Evolutionary conservation across 2,329 filamentous ascomycete genomes (phyloP).

Genomic region (Bipolaris gigantea): DNA sequence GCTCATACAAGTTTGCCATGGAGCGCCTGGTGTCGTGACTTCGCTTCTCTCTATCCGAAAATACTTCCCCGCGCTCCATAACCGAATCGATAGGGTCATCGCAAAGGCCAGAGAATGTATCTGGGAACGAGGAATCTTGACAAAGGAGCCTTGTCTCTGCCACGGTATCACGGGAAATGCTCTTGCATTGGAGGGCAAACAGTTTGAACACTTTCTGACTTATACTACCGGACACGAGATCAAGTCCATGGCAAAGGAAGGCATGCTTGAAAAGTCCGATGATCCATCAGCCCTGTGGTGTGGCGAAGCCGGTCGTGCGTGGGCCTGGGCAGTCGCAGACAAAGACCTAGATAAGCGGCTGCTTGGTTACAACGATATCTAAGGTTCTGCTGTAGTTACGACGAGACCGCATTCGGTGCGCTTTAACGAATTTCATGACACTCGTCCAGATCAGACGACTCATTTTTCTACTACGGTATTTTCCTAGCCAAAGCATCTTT

Average conservation of each 20-base stretch:
- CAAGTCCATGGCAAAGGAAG: conserved; percentile 56
- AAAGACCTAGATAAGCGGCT: conserved; percentile 51
- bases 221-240: conserved; percentile 61
- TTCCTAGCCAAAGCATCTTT: not conserved
- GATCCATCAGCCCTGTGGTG: conserved; percentile 56
- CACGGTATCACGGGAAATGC: conserved; percentile 68
- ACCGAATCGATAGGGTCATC: conserved; percentile 58
- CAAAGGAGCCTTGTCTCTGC: conserved; percentile 66
- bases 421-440: conserved; percentile 24
- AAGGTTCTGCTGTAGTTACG: conserved; percentile 1
- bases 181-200: conserved; percentile 55
- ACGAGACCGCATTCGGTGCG: not conserved
- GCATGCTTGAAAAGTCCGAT: conserved; percentile 55
- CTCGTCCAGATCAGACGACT: conserved; percentile 26
- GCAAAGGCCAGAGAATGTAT: conserved; percentile 56
- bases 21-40: conserved; percentile 64
- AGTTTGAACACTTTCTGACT: conserved; percentile 61
- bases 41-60: conserved; percentile 60
- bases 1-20: conserved; percentile 69
- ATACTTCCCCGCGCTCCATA: conserved; percentile 58
- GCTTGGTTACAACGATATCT: conserved; percentile 56
- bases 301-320: conserved; percentile 53
- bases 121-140: conserved; percentile 61
- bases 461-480: conserved; percentile 3
- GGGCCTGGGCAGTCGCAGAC: conserved; percentile 53